phyloP scores from a whole-genome alignment of 2,329 filamentous ascomycete genomes.

The Claviceps maximensis region DNA sequence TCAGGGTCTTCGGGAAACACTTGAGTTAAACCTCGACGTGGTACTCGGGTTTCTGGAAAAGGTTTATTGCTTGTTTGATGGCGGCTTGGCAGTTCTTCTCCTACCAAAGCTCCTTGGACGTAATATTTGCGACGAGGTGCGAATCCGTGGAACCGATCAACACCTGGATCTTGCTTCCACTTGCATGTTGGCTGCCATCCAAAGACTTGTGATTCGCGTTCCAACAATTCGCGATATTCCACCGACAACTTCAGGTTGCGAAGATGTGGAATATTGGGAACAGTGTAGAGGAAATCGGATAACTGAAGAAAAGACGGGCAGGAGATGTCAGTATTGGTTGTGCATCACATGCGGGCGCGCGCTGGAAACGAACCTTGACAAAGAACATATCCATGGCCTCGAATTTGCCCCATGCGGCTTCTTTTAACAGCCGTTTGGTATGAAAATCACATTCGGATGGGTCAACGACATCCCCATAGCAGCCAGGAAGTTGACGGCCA shows the following conservation, averaged over 20 bases:
- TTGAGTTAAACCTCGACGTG: slow-evolving; percentile 39
- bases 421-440: slow-evolving; percentile 31
- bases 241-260: slow-evolving; percentile 41
- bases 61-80: slow-evolving; percentile 38
- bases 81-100: slow-evolving; percentile 35
- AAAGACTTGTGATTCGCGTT: slow-evolving; percentile 32
- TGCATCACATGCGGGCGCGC: not conserved
- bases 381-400: slow-evolving; percentile 50
- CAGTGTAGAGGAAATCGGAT: slow-evolving; percentile 47
- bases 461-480: slow-evolving; percentile 34
- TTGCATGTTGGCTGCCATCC: slow-evolving; percentile 33
- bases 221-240: slow-evolving; percentile 45
- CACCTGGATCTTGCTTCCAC: slow-evolving; percentile 47
- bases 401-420: slow-evolving; percentile 40
- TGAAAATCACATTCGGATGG: slow-evolving; percentile 30
- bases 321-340: slow-evolving; percentile 1
- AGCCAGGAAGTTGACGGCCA: slow-evolving; percentile 37
- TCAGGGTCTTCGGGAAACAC: slow-evolving; percentile 44
- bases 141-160: slow-evolving; percentile 36
- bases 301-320: slow-evolving; percentile 24
- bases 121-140: slow-evolving; percentile 46
- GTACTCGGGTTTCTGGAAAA: slow-evolving; percentile 40
- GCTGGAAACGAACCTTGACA: slow-evolving; percentile 37
- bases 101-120: slow-evolving; percentile 39
- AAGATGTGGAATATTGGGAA: slow-evolving; percentile 46